Base-by-base conservation (phyloP, 2,329 filamentous ascomycete genomes). In the Thelonectria discophora region DNA sequence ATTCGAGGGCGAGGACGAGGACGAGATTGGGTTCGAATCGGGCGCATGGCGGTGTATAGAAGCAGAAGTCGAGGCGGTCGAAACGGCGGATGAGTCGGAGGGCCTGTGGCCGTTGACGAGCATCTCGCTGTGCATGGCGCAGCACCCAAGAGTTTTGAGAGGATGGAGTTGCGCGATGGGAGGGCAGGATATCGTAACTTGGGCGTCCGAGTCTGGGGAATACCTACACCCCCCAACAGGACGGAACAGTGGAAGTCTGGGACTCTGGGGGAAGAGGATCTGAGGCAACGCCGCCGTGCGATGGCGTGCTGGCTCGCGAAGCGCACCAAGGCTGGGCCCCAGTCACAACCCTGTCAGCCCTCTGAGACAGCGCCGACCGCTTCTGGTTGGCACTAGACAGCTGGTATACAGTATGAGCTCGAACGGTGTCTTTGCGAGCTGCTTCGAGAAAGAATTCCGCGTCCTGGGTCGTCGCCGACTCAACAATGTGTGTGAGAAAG, bases 181-280 rank as follows among this genome's bases (percentile, higher is more conserved):
- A 66, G 63, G 67, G 69, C 60, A 50, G 65, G 68, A 72, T 72
- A 72, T 72, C 69, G 69, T 69, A 72, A 71, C 65, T 63, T 63
- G 58, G 57, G 54, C 39, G 46, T 60, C 49, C 34, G 39, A 55
- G 55, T 72, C 68, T 55, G 63, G 66, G 69, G 67, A 69, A 67
- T 20, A 60, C 47, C 18, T 53, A 53, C 58, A 43, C 58, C 53
- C 58, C 52, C 55, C 47, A 47, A 39, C 37, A 24, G 6, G 42
- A 57, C 40, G 20, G 46, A 37, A 57, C 45, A 21, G 27, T 30
- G 30, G 30, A 45, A 51, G 53, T 53, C 42, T 55, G 37, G 51
- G 24, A 45, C 24, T 53, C 55, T 51, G 62, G 65, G 64, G 61
- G 10, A 24, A 40, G 51, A 54, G 60, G 65, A 64, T 69, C 63